Conservation (phyloP, 305 asterid species). For the Fraxinus floribunda region DNA sequence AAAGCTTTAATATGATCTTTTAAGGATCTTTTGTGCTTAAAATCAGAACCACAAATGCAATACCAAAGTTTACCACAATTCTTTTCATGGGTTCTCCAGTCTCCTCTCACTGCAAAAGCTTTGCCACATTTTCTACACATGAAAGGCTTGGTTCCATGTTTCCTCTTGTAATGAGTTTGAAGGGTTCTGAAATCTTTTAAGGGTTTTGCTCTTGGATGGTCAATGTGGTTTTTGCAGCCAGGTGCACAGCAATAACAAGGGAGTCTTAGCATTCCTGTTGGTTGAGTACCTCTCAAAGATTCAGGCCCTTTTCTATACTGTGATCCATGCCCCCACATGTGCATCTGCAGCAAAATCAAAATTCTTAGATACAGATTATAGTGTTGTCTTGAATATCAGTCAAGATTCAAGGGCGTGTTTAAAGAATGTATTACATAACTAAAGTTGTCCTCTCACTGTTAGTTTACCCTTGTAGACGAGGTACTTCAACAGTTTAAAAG, state of each 20-base stretch:
- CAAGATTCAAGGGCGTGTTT: neutral
- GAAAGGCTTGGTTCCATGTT: neutral
- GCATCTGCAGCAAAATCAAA: slow-evolving; percentile 21
- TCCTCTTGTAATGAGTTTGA: slow-evolving; percentile 81
- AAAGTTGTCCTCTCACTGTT: neutral
- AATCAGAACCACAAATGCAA: neutral
- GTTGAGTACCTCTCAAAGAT: neutral
- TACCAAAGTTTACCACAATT: slow-evolving; percentile 68
- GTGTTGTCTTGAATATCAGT: neutral
- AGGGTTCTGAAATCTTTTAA: slow-evolving; percentile 85
- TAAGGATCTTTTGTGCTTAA: neutral
- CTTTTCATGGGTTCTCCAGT: slow-evolving; percentile 21
- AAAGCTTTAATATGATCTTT: neutral
- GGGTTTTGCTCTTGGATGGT: slow-evolving; percentile 85
- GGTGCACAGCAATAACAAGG: slow-evolving; percentile 22
- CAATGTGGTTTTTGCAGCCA: slow-evolving; percentile 82
- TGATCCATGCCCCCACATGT: neutral
- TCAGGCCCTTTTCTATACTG: neutral
- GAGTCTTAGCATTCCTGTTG: neutral
- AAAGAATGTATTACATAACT: neutral
- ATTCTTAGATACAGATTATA: neutral
- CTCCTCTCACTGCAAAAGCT: neutral
- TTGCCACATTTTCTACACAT: neutral
- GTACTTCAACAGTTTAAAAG: neutral
- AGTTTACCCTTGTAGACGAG: neutral